These are phyloP conservation scores for Prunus mongolica DNA, from an alignment of 306 rosid genomes.

Conservation along the genomic window DNA sequence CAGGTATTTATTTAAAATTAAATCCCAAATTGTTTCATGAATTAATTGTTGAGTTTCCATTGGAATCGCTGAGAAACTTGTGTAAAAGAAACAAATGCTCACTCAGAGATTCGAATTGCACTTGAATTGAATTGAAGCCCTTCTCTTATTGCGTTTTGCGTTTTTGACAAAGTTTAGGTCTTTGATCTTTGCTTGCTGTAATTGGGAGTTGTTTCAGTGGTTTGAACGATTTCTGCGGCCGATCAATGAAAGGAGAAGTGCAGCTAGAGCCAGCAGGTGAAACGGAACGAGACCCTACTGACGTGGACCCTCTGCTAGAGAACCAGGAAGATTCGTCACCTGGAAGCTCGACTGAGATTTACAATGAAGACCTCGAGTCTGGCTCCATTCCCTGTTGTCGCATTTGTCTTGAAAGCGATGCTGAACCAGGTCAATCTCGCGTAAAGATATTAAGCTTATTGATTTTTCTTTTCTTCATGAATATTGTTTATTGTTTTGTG, in stretches of 20 bases:
- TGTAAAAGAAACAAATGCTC: background rate
- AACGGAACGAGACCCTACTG: constrained; percentile 59
- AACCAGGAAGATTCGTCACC: constrained; percentile 49
- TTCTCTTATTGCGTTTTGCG: background rate
- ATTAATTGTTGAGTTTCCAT: background rate
- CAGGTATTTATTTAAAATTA: background rate
- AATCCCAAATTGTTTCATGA: background rate
- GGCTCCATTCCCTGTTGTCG: constrained; percentile 82
- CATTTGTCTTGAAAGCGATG: constrained; percentile 92
- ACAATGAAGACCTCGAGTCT: constrained; percentile 69
- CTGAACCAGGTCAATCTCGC: constrained; percentile 61
- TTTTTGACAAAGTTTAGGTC: background rate
- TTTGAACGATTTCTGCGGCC: constrained; percentile 18
- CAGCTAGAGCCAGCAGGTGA: constrained; percentile 61
- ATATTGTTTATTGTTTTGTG: background rate
- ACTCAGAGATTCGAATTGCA: background rate
- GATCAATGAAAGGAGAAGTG: constrained; percentile 78
- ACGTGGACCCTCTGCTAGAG: constrained; percentile 77
- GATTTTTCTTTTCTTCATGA: background rate
- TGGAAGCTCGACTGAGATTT: constrained; percentile 65
- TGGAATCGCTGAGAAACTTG: background rate
- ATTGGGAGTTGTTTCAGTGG: constrained; percentile 33
- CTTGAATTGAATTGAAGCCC: background rate
- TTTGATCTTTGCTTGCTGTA: constrained; percentile 11
- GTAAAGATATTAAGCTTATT: background rate